Percentiles rank a stretch among this genome's conserved stretches.
phyloP scores from a whole-genome alignment of 495 filamentous ascomycete genomes.

The Penicillium roqueforti region DNA sequence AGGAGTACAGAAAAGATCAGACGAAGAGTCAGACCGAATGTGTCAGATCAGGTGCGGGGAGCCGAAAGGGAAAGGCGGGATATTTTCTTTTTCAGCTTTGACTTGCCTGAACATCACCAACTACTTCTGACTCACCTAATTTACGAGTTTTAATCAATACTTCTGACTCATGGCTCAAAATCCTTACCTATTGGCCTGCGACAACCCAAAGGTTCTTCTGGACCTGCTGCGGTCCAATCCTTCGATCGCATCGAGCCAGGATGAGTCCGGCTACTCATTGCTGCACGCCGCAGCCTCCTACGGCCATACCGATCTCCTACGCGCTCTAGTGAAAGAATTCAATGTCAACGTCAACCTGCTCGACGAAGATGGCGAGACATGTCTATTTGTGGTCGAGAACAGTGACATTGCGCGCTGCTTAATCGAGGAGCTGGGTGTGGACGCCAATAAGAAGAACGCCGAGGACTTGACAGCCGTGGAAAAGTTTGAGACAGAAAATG shows the following conservation, averaged over 20 bases:
- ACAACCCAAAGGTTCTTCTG: conserved; percentile 62
- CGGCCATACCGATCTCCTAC: conserved; percentile 75
- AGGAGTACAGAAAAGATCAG: no score
- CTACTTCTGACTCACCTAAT: background rate
- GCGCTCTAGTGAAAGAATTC: conserved; percentile 70
- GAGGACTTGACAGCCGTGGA: conserved; percentile 68
- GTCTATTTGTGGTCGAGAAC: conserved; percentile 79
- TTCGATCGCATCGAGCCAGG: conserved; percentile 62
- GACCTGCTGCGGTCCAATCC: conserved; percentile 63
- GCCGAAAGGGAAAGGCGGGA: conserved; percentile 22
- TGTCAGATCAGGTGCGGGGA: conserved; percentile 25
- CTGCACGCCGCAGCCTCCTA: conserved; percentile 92
- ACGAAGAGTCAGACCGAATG: conserved; percentile 17
- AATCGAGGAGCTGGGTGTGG: conserved; percentile 74
- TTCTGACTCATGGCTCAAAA: conserved; percentile 52
- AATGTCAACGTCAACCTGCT: conserved; percentile 70
- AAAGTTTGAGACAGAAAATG: conserved; percentile 64
- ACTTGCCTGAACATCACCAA: background rate
- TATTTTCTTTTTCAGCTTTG: conserved; percentile 14
- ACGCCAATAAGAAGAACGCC: conserved; percentile 55
- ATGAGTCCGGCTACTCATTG: conserved; percentile 84
- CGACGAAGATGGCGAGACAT: conserved; percentile 88
- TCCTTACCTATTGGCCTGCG: conserved; percentile 72
- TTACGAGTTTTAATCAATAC: background rate
- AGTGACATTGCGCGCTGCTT: conserved; percentile 69